Base-by-base conservation (phyloP, 495 filamentous ascomycete genomes). In the Ramalina intermedia region DNA sequence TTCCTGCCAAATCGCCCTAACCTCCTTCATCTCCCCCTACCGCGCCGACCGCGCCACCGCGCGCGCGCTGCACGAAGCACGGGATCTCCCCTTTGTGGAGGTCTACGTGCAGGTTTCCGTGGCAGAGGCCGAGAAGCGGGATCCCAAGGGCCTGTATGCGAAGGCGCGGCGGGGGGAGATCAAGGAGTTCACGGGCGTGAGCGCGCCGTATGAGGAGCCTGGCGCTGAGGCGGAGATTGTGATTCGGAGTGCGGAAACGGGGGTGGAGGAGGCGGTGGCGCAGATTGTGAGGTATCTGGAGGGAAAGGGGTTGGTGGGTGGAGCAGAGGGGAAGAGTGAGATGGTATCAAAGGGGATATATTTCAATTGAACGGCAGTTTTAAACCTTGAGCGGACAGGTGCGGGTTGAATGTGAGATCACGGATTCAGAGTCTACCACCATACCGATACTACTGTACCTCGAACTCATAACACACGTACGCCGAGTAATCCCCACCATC, bases 21-120 rank as follows among this genome's bases (percentile, higher is more conserved):
- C 93, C 26, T 90, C 85, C 50, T 98, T 98, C 73, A 98, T 98
- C 70, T 94, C 87, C 9, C 91, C 91, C 2, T 96, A 96, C 70
- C 72, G 73, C 17, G 80, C 80, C 39, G 93, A 98, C 69, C 77
- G 91, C 29, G 73, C 84, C 55, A 76, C 83, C 12, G 93, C 91
- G 3, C 80, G 91, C 39, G 66, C 74, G 47, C 64, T 96, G 52
- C 91, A 98, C 63, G 71, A 76, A 41, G 73, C 72, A 1, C 63
- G 72, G 56, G 69, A 63, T 11, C 72, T 96, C 51, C 80, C 87
- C 2, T 98, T 98, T 65, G 78, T 98, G 52, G 91, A 98, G 64
- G 84, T 96, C 17, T 90, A 78, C 57, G 78, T 98, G 42, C 87
- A 98, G 62, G 75, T 96, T 11, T 80, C 86, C 4, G 68, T 96